Evolutionary conservation across 257 asterid species (phyloP), one percentile per base, ranked within the genome.

Genomic region (Leonotis leonurus): DNA sequence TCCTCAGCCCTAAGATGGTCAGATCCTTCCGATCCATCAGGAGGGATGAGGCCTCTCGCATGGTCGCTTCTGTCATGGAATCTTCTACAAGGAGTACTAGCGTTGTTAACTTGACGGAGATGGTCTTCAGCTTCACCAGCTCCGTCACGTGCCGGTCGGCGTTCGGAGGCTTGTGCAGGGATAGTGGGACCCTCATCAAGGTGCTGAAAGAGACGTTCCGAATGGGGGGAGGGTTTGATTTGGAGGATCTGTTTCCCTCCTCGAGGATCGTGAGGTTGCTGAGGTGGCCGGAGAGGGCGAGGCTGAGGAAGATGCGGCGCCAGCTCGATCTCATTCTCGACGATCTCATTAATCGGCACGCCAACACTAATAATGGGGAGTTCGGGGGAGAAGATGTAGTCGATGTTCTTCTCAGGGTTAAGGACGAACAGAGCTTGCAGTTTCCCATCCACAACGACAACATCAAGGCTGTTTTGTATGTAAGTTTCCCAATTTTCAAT

Each of bases 401-500:
- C 9, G 79, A 74, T 26, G 79, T 74, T 18, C 16, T 74, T 1
- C 27, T 74, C 2, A 44, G 70, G 35, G 2, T 74, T 5, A 32
- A 64, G 54, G 35, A 8, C 6, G 35, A 10, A 10, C 75, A 64
- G 16, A 59, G 60, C 43, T 54, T 74, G 7, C 13, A 64, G 5
- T 59, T 74, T 61, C 76, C 73, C 0, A 74, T 74, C 5, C 29
- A 6, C 17, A 59, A 48, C 10, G 63, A 74, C 27, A 65, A 74
- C 54, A 74, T 74, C 54, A 74, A 74, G 33, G 73, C 70, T 5
- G 61, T 74, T 6, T 3, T 69, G 18, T 66, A 20, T 45, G 78
- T 73, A 62, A 73, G 52, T 55, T n/a, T n/a, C n/a, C n/a, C n/a
- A 11, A 1, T 27, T 27, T 2, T 27, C 5, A 27, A n/a, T n/a